Evolutionary conservation across 164 flowering plant species (phyloP), one percentile per base, ranked within the genome.

Genomic region (Annona squamosa): DNA sequence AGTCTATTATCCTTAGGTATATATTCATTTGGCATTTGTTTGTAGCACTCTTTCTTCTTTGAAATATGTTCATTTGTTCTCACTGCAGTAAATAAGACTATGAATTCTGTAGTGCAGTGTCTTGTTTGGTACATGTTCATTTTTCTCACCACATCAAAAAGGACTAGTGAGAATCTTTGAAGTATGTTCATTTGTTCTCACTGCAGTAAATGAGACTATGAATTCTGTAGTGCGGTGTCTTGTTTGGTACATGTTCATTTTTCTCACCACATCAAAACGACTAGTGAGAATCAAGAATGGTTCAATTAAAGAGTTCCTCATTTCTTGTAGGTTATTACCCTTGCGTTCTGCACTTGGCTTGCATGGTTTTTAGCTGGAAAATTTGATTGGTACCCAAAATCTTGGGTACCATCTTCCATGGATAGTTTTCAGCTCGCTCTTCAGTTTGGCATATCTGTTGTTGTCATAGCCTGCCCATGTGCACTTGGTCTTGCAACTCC

Each of bases 401-500:
- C 92, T 2, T 94, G 97, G 98, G 86, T 94, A 65, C 93, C 97
- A 65, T 77, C 86, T 56, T 87, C 93, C 37, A 88, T 91, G 92
- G 94, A 91, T 76, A 86, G 91, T 78, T 94, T 94, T 77, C 85
- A 92, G 86, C 93, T 94, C 48, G 98, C 98, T 73, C 93, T 94
- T 63, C 91, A 92, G 75, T 94, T 94, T 81, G 97, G 95, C 48
- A 94, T 94, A 26, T 90, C 97, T 67, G 97, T 92, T n/a, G 87
- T 92, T 90, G 97, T 94, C 74, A 89, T 92, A 73, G 97, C 99
- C 46, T 94, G 98, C 77, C 98, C 99, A 2, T 94, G 99, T 84
- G 98, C 99, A 68, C 88, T 94, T 3, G 99, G 98, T 46, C 82
- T 94, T 66, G 97, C 97, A n/a, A 94, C 98, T 72, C 97, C 99